Conservation (phyloP, 345 rosid genomes). For the Rhizophora apiculata region DNA sequence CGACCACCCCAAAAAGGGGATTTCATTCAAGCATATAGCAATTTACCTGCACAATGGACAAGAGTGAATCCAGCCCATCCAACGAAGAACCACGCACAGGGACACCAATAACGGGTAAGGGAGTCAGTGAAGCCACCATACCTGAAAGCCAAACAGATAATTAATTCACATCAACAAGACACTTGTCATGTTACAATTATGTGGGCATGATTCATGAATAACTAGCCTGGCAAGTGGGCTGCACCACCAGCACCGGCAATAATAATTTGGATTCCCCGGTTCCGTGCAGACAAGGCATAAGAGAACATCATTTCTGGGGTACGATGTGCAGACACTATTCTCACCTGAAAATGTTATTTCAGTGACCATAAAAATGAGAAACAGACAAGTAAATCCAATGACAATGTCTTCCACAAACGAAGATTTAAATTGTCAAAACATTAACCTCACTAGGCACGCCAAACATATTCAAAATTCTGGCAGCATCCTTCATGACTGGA, state of each 20-base stretch:
- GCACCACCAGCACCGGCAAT: slow-evolving; percentile 99
- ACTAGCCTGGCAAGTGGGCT: slow-evolving; percentile 88
- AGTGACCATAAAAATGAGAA: not conserved
- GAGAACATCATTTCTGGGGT: slow-evolving; percentile 86
- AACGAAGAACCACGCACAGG: slow-evolving; percentile 80
- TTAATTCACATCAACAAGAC: not conserved
- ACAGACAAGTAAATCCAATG: not conserved
- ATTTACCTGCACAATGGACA: slow-evolving; percentile 91
- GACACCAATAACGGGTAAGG: slow-evolving; percentile 86
- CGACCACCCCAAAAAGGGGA: too few relatives aligned
- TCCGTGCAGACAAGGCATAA: slow-evolving; percentile 70
- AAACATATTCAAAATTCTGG: slow-evolving; percentile 57
- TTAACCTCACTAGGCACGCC: slow-evolving; percentile 73
- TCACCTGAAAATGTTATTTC: slow-evolving; percentile 44
- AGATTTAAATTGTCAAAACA: not conserved
- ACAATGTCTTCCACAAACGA: not conserved
- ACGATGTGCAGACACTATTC: slow-evolving; percentile 86
- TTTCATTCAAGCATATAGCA: too few relatives aligned
- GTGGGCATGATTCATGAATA: not conserved
- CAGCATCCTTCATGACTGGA: slow-evolving; percentile 95
- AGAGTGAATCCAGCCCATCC: slow-evolving; percentile 89
- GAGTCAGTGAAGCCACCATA: slow-evolving; percentile 94
- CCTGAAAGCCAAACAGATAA: slow-evolving; percentile 41
- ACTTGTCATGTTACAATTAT: not conserved
- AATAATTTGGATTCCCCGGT: slow-evolving; percentile 70